Evolutionary conservation across 768 basidiomycete species (phyloP).

Genomic region (Lyophyllum shimeji): DNA sequence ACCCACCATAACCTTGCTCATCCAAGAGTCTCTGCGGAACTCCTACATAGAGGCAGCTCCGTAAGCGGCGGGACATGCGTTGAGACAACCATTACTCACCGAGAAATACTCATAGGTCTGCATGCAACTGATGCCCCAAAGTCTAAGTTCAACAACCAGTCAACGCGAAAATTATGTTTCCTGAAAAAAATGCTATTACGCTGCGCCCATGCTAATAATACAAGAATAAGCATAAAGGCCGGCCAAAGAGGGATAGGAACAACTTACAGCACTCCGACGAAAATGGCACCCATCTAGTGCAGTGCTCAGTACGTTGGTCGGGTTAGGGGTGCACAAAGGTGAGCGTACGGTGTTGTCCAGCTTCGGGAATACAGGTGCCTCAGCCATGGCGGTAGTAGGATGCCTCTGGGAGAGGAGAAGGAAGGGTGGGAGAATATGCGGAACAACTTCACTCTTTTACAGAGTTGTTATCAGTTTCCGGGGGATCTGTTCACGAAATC

Average conservation of each 20-base stretch:
- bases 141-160: not conserved
- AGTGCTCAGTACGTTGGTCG: not conserved
- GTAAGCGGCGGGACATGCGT: not conserved
- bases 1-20: slow-evolving; percentile 9
- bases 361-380: slow-evolving; percentile 4
- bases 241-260: not conserved
- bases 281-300: slow-evolving; percentile 11
- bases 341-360: slow-evolving; percentile 10
- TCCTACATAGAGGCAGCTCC: not conserved
- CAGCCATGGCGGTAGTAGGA: slow-evolving; percentile 3
- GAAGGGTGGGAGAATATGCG: not conserved
- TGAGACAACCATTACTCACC: not conserved
- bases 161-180: not conserved
- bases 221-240: not conserved
- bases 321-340: not conserved
- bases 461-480: not conserved
- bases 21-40: slow-evolving; percentile 7
- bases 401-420: not conserved
- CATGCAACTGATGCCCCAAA: slow-evolving; percentile 16
- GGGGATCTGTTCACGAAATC: not conserved
- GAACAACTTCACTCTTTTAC: not conserved
- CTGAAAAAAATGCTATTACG: not conserved
- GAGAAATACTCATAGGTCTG: slow-evolving; percentile 13
- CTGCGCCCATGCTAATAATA: slow-evolving; percentile 5
- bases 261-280: slow-evolving; percentile 13